A percentile compares a stretch with the other conserved stretches of the same genome.
phyloP scores from a whole-genome alignment of 2,329 filamentous ascomycete species.

The Diaporthe vaccinii region DNA sequence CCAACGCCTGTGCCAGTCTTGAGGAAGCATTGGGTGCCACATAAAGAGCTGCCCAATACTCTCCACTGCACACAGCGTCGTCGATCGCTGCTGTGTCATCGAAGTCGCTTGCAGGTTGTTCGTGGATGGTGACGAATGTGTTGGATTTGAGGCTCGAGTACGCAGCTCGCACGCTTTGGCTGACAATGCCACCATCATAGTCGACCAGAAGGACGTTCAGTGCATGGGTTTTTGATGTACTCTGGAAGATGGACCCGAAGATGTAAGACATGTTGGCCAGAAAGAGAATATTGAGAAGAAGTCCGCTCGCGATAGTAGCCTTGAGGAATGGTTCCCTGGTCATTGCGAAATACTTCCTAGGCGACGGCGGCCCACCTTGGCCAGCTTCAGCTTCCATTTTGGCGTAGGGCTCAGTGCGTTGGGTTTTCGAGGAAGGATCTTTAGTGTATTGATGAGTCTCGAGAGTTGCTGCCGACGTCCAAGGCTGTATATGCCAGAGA shows the following conservation, averaged over 20 bases:
- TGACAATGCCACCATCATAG: slow-evolving; percentile 22
- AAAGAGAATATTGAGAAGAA: slow-evolving; percentile 14
- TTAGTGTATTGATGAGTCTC: not conserved
- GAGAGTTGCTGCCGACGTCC: not conserved
- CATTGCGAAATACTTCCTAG: slow-evolving; percentile 6
- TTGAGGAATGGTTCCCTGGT: slow-evolving; percentile 15
- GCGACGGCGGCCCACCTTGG: slow-evolving; percentile 4
- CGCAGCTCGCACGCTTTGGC: slow-evolving; percentile 11
- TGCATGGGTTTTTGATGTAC: not conserved
- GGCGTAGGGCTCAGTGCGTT: not conserved
- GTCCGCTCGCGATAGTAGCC: not conserved
- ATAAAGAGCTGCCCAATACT: slow-evolving; percentile 30
- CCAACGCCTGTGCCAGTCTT: not conserved
- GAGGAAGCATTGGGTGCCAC: slow-evolving; percentile 3
- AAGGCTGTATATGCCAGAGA: not conserved
- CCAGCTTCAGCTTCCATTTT: not conserved
- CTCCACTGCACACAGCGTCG: slow-evolving; percentile 14
- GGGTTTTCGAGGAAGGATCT: not conserved
- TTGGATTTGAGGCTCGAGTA: slow-evolving; percentile 1
- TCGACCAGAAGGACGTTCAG: slow-evolving; percentile 28
- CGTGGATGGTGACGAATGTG: slow-evolving; percentile 16
- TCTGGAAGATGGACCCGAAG: slow-evolving; percentile 1
- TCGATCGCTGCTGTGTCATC: not conserved
- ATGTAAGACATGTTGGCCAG: slow-evolving; percentile 18
- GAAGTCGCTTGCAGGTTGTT: slow-evolving; percentile 5